Conservation (phyloP, 495 filamentous ascomycete species). For the Lindgomyces ingoldianus region DNA sequence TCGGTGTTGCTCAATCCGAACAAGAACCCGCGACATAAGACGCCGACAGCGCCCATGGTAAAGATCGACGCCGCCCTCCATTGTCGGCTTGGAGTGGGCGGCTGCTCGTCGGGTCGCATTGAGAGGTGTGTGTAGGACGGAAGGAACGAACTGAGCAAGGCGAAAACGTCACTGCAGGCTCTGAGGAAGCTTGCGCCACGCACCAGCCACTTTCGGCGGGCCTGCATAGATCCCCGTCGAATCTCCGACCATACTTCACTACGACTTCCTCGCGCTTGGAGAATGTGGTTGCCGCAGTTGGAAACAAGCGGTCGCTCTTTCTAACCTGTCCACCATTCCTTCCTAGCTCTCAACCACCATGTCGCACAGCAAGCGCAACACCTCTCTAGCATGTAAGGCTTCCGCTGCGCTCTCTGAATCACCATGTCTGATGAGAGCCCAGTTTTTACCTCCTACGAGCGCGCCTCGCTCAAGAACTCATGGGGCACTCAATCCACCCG, state of each 20-base stretch:
- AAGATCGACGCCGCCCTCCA: conserved; percentile 39
- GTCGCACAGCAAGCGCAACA: conserved; percentile 69
- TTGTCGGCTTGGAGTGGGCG: conserved; percentile 37
- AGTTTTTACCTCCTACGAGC: conserved; percentile 94
- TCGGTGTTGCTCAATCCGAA: conserved; percentile 50
- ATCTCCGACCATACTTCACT: conserved; percentile 15
- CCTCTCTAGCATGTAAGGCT: conserved; percentile 70
- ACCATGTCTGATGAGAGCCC: conserved; percentile 73
- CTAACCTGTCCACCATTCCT: not conserved
- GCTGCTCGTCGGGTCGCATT: conserved; percentile 39
- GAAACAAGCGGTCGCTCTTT: no score
- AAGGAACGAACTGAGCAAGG: not conserved
- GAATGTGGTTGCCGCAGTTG: no score
- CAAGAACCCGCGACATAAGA: conserved; percentile 44
- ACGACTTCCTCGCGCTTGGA: no score
- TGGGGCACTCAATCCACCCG: conserved; percentile 86
- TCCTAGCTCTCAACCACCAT: not conserved
- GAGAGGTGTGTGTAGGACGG: conserved; percentile 10
- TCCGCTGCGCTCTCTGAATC: not conserved
- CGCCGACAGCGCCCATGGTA: conserved; percentile 41
- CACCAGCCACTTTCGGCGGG: conserved; percentile 14
- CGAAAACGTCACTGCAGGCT: conserved; percentile 11
- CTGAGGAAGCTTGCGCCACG: conserved; percentile 10
- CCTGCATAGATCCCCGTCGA: conserved; percentile 5
- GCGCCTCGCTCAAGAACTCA: conserved; percentile 69